Conservation (phyloP, 139 green algal species). For the Coelastrella sp. region DNA sequence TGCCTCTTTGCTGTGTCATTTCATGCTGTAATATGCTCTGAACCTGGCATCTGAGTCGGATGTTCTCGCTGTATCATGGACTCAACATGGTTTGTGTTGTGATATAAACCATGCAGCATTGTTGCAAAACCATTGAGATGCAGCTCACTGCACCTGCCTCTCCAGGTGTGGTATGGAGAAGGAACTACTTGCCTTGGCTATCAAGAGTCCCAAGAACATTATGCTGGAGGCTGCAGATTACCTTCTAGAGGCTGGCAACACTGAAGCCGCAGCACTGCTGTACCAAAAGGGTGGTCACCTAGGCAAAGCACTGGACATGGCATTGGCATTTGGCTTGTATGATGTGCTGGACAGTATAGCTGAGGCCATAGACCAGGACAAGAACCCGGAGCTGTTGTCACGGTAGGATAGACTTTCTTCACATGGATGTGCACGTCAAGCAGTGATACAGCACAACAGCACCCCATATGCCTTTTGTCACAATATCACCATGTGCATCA, state of each 20-base stretch:
- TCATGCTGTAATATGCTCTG: too few species aligned
- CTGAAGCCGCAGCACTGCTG: slow-evolving; percentile 71
- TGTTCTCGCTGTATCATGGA: too few species aligned
- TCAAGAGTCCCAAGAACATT: slow-evolving; percentile 34
- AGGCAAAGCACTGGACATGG: slow-evolving; percentile 79
- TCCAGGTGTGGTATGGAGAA: slow-evolving; percentile 38
- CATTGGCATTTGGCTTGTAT: slow-evolving; percentile 62
- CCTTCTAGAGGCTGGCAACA: slow-evolving; percentile 65
- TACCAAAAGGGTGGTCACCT: slow-evolving; percentile 67
- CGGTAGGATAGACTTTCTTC: slow-evolving; percentile 41
- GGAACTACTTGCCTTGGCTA: slow-evolving; percentile 50
- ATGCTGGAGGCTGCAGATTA: slow-evolving; percentile 71
- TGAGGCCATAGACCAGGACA: slow-evolving; percentile 58
- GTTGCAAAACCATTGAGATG: too few species aligned
- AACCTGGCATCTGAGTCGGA: too few species aligned
- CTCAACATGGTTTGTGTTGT: too few species aligned
- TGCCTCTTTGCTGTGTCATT: too few species aligned
- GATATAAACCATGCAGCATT: too few species aligned
- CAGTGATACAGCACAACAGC: too few species aligned
- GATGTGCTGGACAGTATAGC: slow-evolving; percentile 77
- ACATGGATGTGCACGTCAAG: too few species aligned
- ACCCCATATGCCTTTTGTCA: too few species aligned
- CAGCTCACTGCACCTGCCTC: background rate
- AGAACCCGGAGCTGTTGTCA: slow-evolving; percentile 46
- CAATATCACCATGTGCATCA: too few species aligned